These are phyloP conservation scores for Pseudogymnoascus destructans DNA, from an alignment of 2,329 filamentous ascomycete species.

Conservation along the genomic window DNA sequence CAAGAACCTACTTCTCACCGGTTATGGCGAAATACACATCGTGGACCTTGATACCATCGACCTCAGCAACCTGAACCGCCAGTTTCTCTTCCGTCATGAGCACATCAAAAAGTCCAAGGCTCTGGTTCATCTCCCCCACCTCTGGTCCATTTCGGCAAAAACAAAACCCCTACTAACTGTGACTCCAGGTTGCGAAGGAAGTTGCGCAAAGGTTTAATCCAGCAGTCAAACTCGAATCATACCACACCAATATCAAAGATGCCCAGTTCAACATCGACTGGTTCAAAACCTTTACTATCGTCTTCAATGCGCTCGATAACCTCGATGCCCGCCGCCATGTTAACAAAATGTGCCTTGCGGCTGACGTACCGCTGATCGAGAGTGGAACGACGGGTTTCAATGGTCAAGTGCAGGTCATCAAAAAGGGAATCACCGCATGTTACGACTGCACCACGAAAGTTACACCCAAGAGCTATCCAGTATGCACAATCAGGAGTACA, in stretches of 20 bases:
- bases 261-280: conserved; percentile 72
- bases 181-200: conserved; percentile 69
- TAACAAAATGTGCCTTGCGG: conserved; percentile 92
- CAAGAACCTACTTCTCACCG: conserved; percentile 86
- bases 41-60: conserved; percentile 98
- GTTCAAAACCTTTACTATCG: conserved; percentile 71
- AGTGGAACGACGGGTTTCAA: conserved; percentile 97
- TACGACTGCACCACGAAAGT: conserved; percentile 92
- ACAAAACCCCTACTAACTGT: conserved; percentile 17
- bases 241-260: conserved; percentile 95
- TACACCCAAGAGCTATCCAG: conserved; percentile 81
- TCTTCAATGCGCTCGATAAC: conserved; percentile 97
- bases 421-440: conserved; percentile 81
- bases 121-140: conserved; percentile 43
- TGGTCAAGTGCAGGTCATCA: conserved; percentile 93
- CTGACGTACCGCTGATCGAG: conserved; percentile 81
- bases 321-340: conserved; percentile 87
- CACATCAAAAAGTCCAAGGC: conserved; percentile 98
- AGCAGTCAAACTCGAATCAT: conserved; percentile 68
- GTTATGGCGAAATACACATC: conserved; percentile 86
- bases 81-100: conserved; percentile 91
- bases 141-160: conserved; percentile 13
- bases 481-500: conserved; percentile 94
- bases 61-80: conserved; percentile 90
- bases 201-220: conserved; percentile 86